A percentile compares a stretch with the other conserved stretches of the same genome.
phyloP scores from a whole-genome alignment of 352 stramenopile genomes.

The Phytopythium sindhum region DNA sequence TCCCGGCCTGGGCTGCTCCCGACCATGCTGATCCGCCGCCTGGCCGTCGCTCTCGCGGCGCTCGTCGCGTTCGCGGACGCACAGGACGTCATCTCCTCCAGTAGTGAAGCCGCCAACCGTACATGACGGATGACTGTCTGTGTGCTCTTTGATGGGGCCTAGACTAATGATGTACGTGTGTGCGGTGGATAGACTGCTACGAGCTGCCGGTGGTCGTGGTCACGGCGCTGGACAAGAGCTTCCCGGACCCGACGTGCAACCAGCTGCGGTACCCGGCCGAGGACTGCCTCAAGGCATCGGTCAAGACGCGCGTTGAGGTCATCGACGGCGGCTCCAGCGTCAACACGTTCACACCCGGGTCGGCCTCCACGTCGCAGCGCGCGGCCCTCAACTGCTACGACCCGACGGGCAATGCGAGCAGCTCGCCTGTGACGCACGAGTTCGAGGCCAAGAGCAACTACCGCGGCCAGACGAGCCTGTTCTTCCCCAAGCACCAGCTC shows the following conservation, averaged over 20 bases:
- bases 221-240: constrained; percentile 43
- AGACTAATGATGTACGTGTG: background rate
- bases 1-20: background rate
- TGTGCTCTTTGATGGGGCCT: background rate
- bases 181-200: constrained; percentile 56
- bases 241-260: constrained; percentile 72
- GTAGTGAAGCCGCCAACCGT: background rate
- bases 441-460: constrained; percentile 61
- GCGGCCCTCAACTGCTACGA: constrained; percentile 53
- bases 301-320: constrained; percentile 52
- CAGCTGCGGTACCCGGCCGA: constrained; percentile 59
- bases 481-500: constrained; percentile 78
- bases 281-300: constrained; percentile 60
- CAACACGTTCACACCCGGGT: background rate
- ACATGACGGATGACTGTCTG: background rate
- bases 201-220: constrained; percentile 69
- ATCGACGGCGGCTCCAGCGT: constrained; percentile 50
- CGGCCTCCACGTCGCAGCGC: background rate
- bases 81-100: background rate
- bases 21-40: background rate
- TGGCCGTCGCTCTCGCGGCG: background rate
- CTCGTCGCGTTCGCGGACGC: background rate
- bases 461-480: constrained; percentile 72
- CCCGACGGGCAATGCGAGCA: background rate
- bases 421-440: constrained; percentile 30